A percentile compares a stretch with the other conserved stretches of the same genome.
phyloP scores from a whole-genome alignment of 2,329 filamentous ascomycete species.

The Penicillium olsonii region DNA sequence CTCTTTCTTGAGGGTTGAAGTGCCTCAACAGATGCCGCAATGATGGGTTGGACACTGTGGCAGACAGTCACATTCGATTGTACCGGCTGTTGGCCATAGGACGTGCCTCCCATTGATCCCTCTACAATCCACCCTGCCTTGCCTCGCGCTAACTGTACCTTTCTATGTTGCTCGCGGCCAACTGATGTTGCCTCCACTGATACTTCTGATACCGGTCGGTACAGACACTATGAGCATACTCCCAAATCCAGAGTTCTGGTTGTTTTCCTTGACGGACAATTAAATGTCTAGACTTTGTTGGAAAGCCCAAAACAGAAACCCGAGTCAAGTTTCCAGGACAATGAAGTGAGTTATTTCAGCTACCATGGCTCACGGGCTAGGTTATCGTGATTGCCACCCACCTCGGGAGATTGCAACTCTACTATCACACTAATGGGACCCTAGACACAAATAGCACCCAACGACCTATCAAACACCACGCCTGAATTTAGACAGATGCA shows the following conservation, averaged over 20 bases:
- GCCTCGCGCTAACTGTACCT: background rate
- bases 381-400: background rate
- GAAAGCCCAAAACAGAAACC: background rate
- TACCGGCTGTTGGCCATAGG: background rate
- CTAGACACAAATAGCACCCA: background rate
- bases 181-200: background rate
- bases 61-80: background rate
- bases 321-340: background rate
- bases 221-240: conserved; percentile 1
- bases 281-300: background rate
- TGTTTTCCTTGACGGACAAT: background rate
- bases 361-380: background rate
- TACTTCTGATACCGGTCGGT: background rate
- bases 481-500: background rate
- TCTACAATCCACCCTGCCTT: background rate
- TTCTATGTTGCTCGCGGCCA: background rate
- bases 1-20: background rate
- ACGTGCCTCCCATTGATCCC: background rate
- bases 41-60: background rate
- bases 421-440: background rate
- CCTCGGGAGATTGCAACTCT: conserved; percentile 1
- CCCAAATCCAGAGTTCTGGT: background rate
- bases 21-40: background rate
- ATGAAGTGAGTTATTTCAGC: background rate
- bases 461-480: background rate